phyloP scores from a whole-genome alignment of 2,329 filamentous ascomycete species.

The Phyllosticta capitalensis region DNA sequence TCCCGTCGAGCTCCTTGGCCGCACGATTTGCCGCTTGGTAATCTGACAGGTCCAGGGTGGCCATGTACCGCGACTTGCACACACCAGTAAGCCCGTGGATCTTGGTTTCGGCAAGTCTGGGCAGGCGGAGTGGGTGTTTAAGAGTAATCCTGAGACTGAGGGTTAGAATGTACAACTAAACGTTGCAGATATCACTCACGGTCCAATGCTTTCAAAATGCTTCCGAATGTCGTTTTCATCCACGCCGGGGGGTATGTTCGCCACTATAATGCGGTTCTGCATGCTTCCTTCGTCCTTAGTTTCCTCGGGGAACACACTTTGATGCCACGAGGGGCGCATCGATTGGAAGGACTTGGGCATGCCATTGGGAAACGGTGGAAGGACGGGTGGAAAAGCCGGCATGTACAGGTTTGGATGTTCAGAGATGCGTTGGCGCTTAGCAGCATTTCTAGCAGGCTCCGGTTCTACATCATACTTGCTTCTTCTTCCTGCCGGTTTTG shows the following conservation, averaged over 20 bases:
- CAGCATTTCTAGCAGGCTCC: neutral
- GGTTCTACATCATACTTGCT: neutral
- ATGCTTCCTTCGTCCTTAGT: neutral
- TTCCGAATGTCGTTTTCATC: neutral
- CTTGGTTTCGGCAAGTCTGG: neutral
- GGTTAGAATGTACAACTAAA: neutral
- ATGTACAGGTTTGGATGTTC: neutral
- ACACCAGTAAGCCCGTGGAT: neutral
- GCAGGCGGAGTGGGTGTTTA: neutral
- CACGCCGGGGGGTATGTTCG: neutral
- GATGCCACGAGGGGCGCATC: neutral
- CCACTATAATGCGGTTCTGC: neutral
- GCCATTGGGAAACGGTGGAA: neutral
- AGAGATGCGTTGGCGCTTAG: neutral
- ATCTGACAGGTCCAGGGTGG: neutral
- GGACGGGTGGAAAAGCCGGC: neutral
- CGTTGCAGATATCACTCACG: neutral
- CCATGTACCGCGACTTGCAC: neutral
- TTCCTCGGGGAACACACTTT: neutral
- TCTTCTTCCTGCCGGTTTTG: neutral
- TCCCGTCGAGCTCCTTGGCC: neutral
- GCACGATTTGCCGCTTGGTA: neutral
- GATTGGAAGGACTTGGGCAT: neutral
- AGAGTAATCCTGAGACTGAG: neutral
- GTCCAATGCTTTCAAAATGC: neutral